Evolutionary conservation across 2,329 filamentous ascomycete genomes (phyloP).

Genomic region (Microdochium trichocladiopsis): DNA sequence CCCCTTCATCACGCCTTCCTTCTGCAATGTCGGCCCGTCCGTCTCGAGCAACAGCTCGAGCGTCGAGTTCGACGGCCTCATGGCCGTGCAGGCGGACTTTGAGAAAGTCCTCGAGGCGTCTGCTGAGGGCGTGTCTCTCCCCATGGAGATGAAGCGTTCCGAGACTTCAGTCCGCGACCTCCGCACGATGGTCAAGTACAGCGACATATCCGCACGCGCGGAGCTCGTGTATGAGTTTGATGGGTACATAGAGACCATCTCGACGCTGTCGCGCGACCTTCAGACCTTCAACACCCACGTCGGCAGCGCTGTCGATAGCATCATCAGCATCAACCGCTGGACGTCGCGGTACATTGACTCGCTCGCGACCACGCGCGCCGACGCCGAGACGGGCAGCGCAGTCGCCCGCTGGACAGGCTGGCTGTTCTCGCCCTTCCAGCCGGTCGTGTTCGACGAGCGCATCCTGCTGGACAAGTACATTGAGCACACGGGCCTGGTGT

Average conservation of each 20-base stretch:
- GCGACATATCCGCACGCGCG: conserved; percentile 57
- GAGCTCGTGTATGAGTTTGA: conserved; percentile 72
- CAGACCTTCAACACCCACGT: conserved; percentile 72
- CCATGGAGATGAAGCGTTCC: conserved; percentile 71
- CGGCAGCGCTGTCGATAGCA: conserved; percentile 64
- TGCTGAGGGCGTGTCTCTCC: conserved; percentile 58
- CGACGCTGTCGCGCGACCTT: conserved; percentile 57
- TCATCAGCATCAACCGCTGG: conserved; percentile 71
- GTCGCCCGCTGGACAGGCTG: conserved; percentile 33
- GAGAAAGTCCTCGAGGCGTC: conserved; percentile 67
- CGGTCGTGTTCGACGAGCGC: conserved; percentile 50
- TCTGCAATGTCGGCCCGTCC: conserved; percentile 58
- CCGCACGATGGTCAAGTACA: conserved; percentile 64
- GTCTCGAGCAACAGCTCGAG: conserved; percentile 34
- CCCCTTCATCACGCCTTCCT: conserved; percentile 64
- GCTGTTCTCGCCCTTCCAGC: conserved; percentile 56
- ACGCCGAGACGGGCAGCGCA: conserved; percentile 15
- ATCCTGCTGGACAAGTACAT: conserved; percentile 68
- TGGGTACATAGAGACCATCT: conserved; percentile 64
- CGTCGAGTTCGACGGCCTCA: conserved; percentile 67
- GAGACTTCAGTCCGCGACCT: conserved; percentile 70
- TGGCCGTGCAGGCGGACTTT: conserved; percentile 68
- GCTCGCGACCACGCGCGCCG: conserved; percentile 32
- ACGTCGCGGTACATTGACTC: conserved; percentile 63
- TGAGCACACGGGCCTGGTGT: conserved; percentile 61